Conservation (phyloP, 352 stramenopile genomes). For the Pythium myriotylum region DNA sequence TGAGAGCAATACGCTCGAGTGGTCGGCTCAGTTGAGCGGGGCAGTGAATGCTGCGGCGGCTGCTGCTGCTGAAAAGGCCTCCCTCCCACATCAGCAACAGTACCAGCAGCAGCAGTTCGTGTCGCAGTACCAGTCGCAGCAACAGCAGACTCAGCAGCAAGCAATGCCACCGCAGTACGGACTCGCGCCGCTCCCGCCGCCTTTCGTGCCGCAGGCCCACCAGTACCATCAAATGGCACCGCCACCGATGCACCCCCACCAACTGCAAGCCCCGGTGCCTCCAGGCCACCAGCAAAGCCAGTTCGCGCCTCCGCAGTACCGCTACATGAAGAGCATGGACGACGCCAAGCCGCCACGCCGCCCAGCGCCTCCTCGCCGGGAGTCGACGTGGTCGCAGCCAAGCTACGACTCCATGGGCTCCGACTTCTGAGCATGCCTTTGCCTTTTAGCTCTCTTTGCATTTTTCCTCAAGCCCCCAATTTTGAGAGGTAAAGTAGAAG, state of each 20-base stretch:
- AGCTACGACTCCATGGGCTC: conserved; percentile 24
- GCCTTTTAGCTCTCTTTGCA: not conserved
- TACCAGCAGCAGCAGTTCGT: conserved; percentile 68
- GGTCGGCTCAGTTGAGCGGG: conserved; percentile 53
- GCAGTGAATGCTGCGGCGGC: not conserved
- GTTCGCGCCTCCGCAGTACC: conserved; percentile 44
- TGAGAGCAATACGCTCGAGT: conserved; percentile 79
- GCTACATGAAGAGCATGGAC: conserved; percentile 75
- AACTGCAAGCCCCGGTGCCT: conserved; percentile 15
- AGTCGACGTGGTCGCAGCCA: conserved; percentile 56
- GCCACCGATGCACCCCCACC: conserved; percentile 21
- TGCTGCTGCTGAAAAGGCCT: conserved; percentile 14
- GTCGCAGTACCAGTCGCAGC: conserved; percentile 22
- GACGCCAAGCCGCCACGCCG: conserved; percentile 38
- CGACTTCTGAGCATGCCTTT: conserved; percentile 23
- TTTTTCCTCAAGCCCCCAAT: conserved; percentile 17
- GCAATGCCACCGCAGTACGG: conserved; percentile 17
- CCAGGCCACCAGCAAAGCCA: conserved; percentile 15
- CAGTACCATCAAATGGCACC: conserved; percentile 29
- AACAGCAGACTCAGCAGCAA: conserved; percentile 15
- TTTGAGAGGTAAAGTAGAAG: conserved; percentile 34
- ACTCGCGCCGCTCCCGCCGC: conserved; percentile 10
- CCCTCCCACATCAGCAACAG: conserved; percentile 49
- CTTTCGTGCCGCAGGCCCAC: conserved; percentile 28
- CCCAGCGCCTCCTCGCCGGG: conserved; percentile 33